Conservation (phyloP, 225 moss, liverwort and hornwort species). For the Pseudoscleropodium purum region DNA sequence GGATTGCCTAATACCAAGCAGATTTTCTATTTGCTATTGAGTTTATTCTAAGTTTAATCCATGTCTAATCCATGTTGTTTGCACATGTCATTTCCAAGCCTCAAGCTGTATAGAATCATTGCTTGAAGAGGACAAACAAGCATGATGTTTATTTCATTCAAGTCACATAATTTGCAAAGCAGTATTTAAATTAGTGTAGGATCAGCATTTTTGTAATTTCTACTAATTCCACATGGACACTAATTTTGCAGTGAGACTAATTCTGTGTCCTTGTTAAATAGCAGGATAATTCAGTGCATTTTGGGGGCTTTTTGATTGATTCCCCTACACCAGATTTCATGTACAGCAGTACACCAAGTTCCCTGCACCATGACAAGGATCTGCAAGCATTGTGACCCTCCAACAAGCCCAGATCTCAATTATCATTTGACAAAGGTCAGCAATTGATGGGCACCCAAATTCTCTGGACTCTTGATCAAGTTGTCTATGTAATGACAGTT, state of each 20-base stretch:
- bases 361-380: neutral
- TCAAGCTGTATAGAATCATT: neutral
- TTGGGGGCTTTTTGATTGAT: neutral
- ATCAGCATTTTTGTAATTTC: neutral
- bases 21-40: neutral
- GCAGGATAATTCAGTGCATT: neutral
- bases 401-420: constrained; percentile 5
- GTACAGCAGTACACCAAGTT: neutral
- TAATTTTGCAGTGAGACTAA: neutral
- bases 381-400: neutral
- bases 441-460: neutral
- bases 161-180: neutral
- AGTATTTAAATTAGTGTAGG: neutral
- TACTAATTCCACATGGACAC: neutral
- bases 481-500: neutral
- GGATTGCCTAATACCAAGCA: neutral
- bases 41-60: neutral
- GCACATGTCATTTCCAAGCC: neutral
- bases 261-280: neutral
- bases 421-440: neutral
- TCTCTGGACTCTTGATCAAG: neutral
- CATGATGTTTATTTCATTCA: neutral
- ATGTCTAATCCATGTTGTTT: rapidly evolving
- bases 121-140: neutral
- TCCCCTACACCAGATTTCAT: neutral